A percentile compares a stretch with the other conserved stretches of the same genome.
phyloP scores from a whole-genome alignment of 192 early-diverging fungal genomes.

The Entomortierella lignicola region DNA sequence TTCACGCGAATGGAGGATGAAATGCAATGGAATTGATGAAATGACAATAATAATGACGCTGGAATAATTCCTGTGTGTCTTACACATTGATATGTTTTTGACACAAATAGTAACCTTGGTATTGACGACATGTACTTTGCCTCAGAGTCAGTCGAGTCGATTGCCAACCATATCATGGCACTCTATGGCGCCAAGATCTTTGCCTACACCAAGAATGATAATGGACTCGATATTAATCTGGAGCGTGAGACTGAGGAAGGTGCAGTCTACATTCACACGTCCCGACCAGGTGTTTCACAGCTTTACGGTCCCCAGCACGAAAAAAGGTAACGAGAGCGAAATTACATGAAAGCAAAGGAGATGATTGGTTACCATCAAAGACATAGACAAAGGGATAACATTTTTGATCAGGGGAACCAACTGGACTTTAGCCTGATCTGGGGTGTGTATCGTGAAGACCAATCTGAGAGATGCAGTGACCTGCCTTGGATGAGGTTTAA shows the following conservation, averaged over 20 bases:
- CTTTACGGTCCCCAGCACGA: slow-evolving; percentile 88
- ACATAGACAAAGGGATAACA: background rate
- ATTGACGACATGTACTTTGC: slow-evolving; percentile 99
- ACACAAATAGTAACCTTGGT: slow-evolving; percentile 80
- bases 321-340: slow-evolving; percentile 57
- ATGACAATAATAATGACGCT: too few relatives aligned
- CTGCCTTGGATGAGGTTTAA: too few relatives aligned
- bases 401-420: background rate
- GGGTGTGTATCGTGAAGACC: too few relatives aligned
- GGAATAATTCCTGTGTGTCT: background rate
- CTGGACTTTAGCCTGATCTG: too few relatives aligned
- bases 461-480: too few relatives aligned
- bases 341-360: too few relatives aligned
- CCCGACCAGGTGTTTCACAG: slow-evolving; percentile 92
- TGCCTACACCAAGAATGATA: slow-evolving; percentile 89
- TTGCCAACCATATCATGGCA: slow-evolving; percentile 95
- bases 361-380: background rate
- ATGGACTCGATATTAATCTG: slow-evolving; percentile 84
- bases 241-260: slow-evolving; percentile 89
- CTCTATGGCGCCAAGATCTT: slow-evolving; percentile 96
- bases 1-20: too few relatives aligned
- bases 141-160: slow-evolving; percentile 87
- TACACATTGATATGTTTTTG: background rate
- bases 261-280: slow-evolving; percentile 98
- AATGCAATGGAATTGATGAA: background rate